Percentiles rank a stretch among this genome's conserved stretches.
Conservation (phyloP, 768 basidiomycete genomes). For the Kwoniella botswanensis region DNA sequence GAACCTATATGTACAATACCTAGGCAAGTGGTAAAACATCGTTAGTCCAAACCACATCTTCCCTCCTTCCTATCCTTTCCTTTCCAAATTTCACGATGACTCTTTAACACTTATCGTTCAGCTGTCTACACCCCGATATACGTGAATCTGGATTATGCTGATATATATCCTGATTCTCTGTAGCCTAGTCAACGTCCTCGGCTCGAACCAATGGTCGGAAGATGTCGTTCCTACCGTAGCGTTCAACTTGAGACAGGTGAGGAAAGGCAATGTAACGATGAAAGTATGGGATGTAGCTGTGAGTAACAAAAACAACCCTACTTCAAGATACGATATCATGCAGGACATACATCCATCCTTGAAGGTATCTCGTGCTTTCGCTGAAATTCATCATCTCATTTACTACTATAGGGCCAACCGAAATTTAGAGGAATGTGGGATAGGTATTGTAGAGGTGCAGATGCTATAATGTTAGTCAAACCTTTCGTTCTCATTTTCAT, state of each 20-base stretch:
- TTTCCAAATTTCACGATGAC: neutral
- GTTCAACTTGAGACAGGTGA: conserved; percentile 85
- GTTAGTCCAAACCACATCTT: conserved; percentile 48
- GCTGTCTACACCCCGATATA: neutral
- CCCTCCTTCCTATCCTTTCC: neutral
- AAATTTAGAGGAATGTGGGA: conserved; percentile 97
- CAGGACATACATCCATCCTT: no score
- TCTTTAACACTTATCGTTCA: neutral
- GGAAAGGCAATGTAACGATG: conserved; percentile 85
- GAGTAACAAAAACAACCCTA: conserved; percentile 34
- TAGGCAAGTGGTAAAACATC: conserved; percentile 95
- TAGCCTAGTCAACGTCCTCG: conserved; percentile 80
- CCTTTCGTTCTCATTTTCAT: no score
- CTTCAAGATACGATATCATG: neutral
- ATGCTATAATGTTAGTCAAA: conserved; percentile 78
- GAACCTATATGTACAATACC: neutral
- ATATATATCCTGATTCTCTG: neutral
- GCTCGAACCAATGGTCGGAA: conserved; percentile 83
- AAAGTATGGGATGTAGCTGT: conserved; percentile 97
- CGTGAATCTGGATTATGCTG: neutral
- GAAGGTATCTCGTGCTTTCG: no score
- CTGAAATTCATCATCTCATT: neutral
- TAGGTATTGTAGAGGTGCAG: conserved; percentile 87
- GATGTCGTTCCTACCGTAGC: conserved; percentile 96
- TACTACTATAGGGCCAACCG: conserved; percentile 69